These are phyloP conservation scores for Neurospora sp. DNA, from an alignment of 2,329 filamentous ascomycete species.

Conservation along the genomic window DNA sequence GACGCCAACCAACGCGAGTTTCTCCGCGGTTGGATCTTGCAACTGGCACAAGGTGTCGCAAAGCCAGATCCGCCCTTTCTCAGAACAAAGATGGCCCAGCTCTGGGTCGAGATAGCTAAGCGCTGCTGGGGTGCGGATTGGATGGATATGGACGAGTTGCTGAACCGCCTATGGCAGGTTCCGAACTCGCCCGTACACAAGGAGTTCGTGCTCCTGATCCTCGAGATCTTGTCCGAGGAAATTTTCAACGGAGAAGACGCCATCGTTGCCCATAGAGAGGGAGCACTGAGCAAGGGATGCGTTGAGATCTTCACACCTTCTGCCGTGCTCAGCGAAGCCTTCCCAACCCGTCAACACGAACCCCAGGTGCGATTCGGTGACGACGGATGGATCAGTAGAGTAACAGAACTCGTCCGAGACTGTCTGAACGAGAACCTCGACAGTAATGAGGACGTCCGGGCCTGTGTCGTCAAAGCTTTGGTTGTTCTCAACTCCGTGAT, in stretches of 20 bases:
- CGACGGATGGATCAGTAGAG: slow-evolving; percentile 79
- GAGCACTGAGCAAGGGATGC: slow-evolving; percentile 75
- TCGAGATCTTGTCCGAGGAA: slow-evolving; percentile 90
- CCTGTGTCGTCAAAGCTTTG: slow-evolving; percentile 66
- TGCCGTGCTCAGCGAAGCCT: slow-evolving; percentile 62
- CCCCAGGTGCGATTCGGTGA: slow-evolving; percentile 63
- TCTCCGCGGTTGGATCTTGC: slow-evolving; percentile 66
- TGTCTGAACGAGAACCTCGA: slow-evolving; percentile 59
- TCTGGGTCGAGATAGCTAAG: slow-evolving; percentile 94
- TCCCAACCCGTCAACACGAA: slow-evolving; percentile 60
- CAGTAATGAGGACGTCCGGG: slow-evolving; percentile 55
- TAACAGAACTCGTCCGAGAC: slow-evolving; percentile 62
- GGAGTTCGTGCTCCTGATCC: slow-evolving; percentile 75
- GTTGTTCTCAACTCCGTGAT: slow-evolving; percentile 69
- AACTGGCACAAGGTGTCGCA: slow-evolving; percentile 62
- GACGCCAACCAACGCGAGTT: slow-evolving; percentile 54
- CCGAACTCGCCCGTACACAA: slow-evolving; percentile 56
- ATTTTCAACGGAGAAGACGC: slow-evolving; percentile 87
- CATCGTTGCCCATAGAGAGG: slow-evolving; percentile 72
- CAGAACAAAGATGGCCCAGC: slow-evolving; percentile 84
- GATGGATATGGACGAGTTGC: slow-evolving; percentile 83
- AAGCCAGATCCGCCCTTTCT: slow-evolving; percentile 70
- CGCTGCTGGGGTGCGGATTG: slow-evolving; percentile 86
- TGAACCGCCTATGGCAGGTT: slow-evolving; percentile 74
- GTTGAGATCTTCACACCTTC: slow-evolving; percentile 89